Evolutionary conservation across 1,139 yeast species (phyloP), one percentile per base, ranked within the genome.

Genomic region (Blastobotrys serpentis): DNA sequence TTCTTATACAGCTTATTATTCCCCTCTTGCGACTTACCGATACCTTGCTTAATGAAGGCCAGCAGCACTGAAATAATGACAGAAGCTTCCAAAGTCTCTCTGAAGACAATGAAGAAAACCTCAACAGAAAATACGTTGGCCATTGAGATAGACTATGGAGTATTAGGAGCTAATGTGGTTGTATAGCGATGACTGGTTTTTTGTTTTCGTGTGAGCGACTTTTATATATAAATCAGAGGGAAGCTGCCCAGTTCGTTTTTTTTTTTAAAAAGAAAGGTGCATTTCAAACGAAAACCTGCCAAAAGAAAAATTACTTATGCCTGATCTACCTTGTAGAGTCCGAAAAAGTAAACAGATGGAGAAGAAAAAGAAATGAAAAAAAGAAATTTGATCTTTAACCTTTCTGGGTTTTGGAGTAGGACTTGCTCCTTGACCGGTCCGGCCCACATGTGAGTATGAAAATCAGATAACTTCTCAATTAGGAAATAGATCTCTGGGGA

Each of bases 11-110:
- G 67, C 30, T 52, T 57, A 6, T 73, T 75, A 60, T 81, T n/a
- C n/a, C n/a, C 83, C 13, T 66, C 65, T 11, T 74, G 65, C 7
- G 40, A 18, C 7, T 33, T n/a, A 46, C 86, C 88, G 54, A 86
- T 75, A 64, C 89, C 86, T 71, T 89, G 96, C 66, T 86, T 88
- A 53, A 90, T 79, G 69, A 90, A 90, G 18, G 97, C 92, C 52
- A 90, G 76, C 52, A 90, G 76, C 44, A 90, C 96, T 2, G 98
- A 87, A 50, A 90, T 85, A 54, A 90, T 89, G 53, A 90, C 81
- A 43, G 89, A 78, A 44, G 96, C 96, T 72, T 90, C 98, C 55
- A 90, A 74, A 1, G 95, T 75, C 71, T 90, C 98, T 71, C 98
- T 81, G 61, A 90, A 79, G 52, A 88, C 88, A 60, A 90, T 84